Conservation (phyloP, 352 stramenopile species). For the Phytophthora constricta region DNA sequence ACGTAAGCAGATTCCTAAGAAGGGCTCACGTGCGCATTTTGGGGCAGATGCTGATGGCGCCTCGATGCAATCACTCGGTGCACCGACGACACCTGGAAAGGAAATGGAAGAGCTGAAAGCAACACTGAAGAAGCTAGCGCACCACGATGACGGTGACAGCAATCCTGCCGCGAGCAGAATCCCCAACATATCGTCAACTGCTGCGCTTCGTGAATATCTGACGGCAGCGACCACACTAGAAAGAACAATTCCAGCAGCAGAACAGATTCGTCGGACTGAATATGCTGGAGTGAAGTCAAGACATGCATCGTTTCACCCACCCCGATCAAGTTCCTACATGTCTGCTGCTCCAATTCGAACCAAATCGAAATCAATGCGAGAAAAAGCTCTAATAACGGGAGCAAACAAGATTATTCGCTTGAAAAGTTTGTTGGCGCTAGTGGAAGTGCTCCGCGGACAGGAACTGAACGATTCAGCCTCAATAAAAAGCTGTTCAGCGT, state of each 20-base stretch:
- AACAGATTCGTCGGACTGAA: constrained; percentile 36
- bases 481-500: constrained; percentile 44
- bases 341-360: constrained; percentile 4
- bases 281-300: constrained; percentile 22
- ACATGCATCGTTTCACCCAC: constrained; percentile 35
- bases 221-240: constrained; percentile 31
- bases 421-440: constrained; percentile 1
- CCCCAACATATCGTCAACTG: constrained; percentile 19
- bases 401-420: not conserved
- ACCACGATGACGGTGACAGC: constrained; percentile 36
- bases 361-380: constrained; percentile 29
- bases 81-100: constrained; percentile 47
- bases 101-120: constrained; percentile 78
- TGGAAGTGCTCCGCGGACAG: not conserved
- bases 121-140: constrained; percentile 68
- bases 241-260: constrained; percentile 9
- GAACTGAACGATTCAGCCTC: constrained; percentile 24
- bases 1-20: constrained; percentile 8
- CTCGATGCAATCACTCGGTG: constrained; percentile 30
- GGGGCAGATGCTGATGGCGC: constrained; percentile 6
- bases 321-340: constrained; percentile 16
- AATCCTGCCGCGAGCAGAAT: constrained; percentile 10
- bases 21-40: constrained; percentile 4
- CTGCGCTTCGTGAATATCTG: constrained; percentile 32
- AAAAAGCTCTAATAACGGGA: constrained; percentile 5